Base-by-base conservation (phyloP, 169 alveolate species). In the Theileria parva region DNA sequence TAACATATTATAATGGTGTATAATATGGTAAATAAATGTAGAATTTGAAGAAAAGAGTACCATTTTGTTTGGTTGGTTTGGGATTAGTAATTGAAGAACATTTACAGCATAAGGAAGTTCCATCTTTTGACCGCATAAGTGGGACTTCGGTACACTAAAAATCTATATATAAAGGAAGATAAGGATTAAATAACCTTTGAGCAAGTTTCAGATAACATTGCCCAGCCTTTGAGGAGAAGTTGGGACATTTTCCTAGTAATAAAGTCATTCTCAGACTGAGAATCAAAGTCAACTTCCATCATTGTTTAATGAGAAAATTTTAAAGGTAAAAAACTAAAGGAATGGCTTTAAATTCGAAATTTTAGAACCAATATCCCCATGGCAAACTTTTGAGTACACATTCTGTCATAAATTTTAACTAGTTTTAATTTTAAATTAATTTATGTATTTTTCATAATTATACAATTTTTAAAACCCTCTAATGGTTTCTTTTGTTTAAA, bases 111-210 rank as follows among this genome's bases (percentile, higher is more conserved):
- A 59, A 34, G 25, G 79, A 55, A 12, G 39, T 51, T 39, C 87
- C 87, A 11, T 68, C 80, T 32, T 55, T 51, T 63, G 83, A 75
- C 37, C 91, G 83, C 91, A 85, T 85, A 39, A 85, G 63, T 30
- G 91, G 91, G n/a, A 78, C 87, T 39, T 77, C 85, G 0, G 51
- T 39, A 64, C 91, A 85, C 91, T 85, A 74, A 65, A 23, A n/a
- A 28, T 44, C 32, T 21, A 25, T 19, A 51, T 61, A 73, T n/a
- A 9, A 59, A 59, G 7, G 32, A 75, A 64, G 9, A 48, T 3
- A n/a, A 48, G n/a, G 0, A 5, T 30, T 28, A 15, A 34, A 37
- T 73, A 85, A 44, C 91, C 85, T 23, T 50, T 12, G 67, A 12
- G 30, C 91, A 85, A 4, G 79, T 74, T 23, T 85, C 87, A 17